These are phyloP conservation scores for Hymenoscyphus occultus DNA, from an alignment of 2,329 filamentous ascomycete genomes.

Conservation along the genomic window DNA sequence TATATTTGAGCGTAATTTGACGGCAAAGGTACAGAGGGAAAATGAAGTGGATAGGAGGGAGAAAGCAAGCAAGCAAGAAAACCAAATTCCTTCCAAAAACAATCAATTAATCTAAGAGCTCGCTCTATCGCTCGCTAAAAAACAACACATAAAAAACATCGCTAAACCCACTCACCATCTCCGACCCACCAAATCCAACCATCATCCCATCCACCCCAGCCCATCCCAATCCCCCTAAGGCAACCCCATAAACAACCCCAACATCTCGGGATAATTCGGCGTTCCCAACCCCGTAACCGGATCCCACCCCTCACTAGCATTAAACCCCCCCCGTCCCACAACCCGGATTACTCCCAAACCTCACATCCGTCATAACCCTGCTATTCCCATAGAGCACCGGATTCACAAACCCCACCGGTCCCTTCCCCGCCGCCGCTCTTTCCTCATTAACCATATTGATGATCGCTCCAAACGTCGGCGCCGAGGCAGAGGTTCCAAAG, in stretches of 20 bases:
- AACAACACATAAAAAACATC: too few species aligned
- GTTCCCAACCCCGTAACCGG: conserved; percentile 38
- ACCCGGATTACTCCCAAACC: conserved; percentile 33
- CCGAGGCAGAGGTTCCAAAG: conserved; percentile 49
- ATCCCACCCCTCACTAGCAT: conserved; percentile 36
- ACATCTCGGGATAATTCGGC: conserved; percentile 30
- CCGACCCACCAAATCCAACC: too few species aligned
- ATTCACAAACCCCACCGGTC: conserved; percentile 41
- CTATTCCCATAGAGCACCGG: conserved; percentile 34
- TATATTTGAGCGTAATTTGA: too few species aligned
- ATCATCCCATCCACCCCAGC: too few species aligned
- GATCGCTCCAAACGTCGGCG: conserved; percentile 42
- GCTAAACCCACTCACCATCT: too few species aligned
- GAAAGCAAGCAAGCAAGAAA: too few species aligned
- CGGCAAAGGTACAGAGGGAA: too few species aligned
- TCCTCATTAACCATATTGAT: conserved; percentile 44
- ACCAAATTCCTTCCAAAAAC: too few species aligned
- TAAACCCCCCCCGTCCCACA: conserved; percentile 38
- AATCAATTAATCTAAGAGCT: too few species aligned
- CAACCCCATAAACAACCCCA: conserved; percentile 30
- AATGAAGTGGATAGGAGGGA: too few species aligned
- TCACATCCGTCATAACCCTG: conserved; percentile 35
- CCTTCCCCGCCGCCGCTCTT: conserved; percentile 36
- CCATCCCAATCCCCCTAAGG: conserved; percentile 16
- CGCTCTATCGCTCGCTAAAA: too few species aligned